These are phyloP conservation scores for Pichia kudriavzevii DNA, from an alignment of 1,139 yeast species.

Conservation along the genomic window DNA sequence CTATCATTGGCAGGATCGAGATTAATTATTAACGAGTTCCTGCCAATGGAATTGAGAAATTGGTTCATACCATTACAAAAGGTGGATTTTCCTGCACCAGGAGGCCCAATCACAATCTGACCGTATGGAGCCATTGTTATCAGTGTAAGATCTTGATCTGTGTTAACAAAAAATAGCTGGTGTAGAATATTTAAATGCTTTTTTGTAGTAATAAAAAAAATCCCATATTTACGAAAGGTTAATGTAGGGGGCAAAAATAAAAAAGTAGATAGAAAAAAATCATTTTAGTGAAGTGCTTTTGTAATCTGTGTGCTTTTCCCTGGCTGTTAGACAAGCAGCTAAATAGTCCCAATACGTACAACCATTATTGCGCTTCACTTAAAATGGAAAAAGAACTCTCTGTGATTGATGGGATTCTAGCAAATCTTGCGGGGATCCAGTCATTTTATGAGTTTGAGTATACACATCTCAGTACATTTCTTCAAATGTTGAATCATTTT, in stretches of 20 bases:
- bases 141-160: neutral
- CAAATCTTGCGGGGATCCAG: slow-evolving; percentile 21
- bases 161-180: too few relatives aligned
- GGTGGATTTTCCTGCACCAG: slow-evolving; percentile 96
- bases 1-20: slow-evolving; percentile 93
- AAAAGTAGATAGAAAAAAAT: too few relatives aligned
- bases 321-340: too few relatives aligned
- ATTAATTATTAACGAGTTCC: slow-evolving; percentile 75
- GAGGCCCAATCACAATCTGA: slow-evolving; percentile 94
- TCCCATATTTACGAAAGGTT: too few relatives aligned
- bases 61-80: slow-evolving; percentile 90
- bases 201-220: too few relatives aligned
- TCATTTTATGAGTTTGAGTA: slow-evolving; percentile 23
- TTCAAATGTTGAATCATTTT: slow-evolving; percentile 12
- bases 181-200: too few relatives aligned
- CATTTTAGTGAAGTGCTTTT: too few relatives aligned
- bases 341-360: too few relatives aligned
- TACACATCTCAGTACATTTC: slow-evolving; percentile 18
- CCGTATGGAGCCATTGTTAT: slow-evolving; percentile 56
- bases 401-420: slow-evolving; percentile 21
- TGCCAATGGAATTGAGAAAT: slow-evolving; percentile 86
- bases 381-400: slow-evolving; percentile 22
- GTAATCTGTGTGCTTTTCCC: too few relatives aligned
- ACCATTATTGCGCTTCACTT: too few relatives aligned
- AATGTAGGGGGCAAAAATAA: too few relatives aligned